Evolutionary conservation across 352 stramenopile species (phyloP).

Genomic region (Globisporangium canariense): DNA sequence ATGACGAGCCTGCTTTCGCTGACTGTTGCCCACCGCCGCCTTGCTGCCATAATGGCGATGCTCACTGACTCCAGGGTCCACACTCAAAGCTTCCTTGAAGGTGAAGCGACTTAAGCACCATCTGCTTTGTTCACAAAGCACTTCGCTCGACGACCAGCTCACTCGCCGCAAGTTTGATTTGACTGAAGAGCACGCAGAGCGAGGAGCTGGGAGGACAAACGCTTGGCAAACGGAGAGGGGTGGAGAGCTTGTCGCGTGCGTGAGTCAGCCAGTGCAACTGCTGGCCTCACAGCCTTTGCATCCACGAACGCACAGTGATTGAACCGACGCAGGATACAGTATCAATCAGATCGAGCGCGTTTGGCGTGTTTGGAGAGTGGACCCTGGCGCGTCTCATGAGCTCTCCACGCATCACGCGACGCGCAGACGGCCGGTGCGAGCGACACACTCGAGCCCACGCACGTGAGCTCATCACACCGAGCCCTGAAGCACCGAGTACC

Average conservation of each 20-base stretch:
- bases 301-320: background rate
- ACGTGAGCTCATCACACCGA: background rate
- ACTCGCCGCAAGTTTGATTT: background rate
- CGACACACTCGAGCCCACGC: background rate
- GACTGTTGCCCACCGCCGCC: background rate
- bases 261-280: background rate
- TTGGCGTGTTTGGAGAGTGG: constrained; percentile 1
- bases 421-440: background rate
- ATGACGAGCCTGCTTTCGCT: constrained; percentile 1
- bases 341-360: background rate
- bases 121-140: constrained; percentile 1
- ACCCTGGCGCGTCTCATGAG: constrained; percentile 4
- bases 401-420: background rate
- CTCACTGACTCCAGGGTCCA: background rate
- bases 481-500: background rate
- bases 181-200: background rate
- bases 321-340: background rate
- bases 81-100: constrained; percentile 3
- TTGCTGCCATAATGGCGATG: background rate
- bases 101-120: background rate
- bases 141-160: background rate
- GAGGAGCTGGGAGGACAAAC: background rate
- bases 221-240: background rate
- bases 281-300: background rate
- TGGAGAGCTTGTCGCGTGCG: background rate